phyloP scores from a whole-genome alignment of 805 yeast species.

The Priceomyces haplophilus region DNA sequence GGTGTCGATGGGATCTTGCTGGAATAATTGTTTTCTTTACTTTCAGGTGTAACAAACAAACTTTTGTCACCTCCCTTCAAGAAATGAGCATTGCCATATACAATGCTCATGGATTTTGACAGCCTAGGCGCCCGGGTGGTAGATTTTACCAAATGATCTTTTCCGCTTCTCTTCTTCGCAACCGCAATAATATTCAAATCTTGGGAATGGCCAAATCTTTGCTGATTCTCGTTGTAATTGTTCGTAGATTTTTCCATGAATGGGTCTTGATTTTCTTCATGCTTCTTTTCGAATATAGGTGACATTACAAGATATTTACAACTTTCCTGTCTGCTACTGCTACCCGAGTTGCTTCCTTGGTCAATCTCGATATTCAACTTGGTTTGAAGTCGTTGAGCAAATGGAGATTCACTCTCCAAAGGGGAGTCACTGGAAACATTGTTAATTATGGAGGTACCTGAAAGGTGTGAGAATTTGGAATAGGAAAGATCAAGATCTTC shows the following conservation, averaged over 20 bases:
- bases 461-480: slow-evolving; percentile 35
- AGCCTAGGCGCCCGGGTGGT: not conserved
- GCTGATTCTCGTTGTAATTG: not conserved
- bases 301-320: not conserved
- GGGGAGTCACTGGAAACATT: not conserved
- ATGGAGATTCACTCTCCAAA: slow-evolving; percentile 22
- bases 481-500: slow-evolving; percentile 31
- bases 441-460: slow-evolving; percentile 16
- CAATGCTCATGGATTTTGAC: not conserved
- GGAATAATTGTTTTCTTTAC: slow-evolving; percentile 23
- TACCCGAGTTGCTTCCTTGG: not conserved
- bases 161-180: not conserved
- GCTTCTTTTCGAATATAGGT: slow-evolving; percentile 5
- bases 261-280: slow-evolving; percentile 17
- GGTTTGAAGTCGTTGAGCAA: slow-evolving; percentile 26
- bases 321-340: not conserved
- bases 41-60: slow-evolving; percentile 5
- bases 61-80: not conserved
- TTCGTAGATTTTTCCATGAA: slow-evolving; percentile 12
- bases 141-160: not conserved
- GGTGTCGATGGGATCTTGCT: slow-evolving; percentile 47
- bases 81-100: not conserved
- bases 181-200: not conserved
- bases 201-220: not conserved
- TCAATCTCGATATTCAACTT: slow-evolving; percentile 14